A percentile compares a stretch with the other conserved stretches of the same genome.
phyloP scores from a whole-genome alignment of 108 stramenopile species.

The Nitzschia palea region DNA sequence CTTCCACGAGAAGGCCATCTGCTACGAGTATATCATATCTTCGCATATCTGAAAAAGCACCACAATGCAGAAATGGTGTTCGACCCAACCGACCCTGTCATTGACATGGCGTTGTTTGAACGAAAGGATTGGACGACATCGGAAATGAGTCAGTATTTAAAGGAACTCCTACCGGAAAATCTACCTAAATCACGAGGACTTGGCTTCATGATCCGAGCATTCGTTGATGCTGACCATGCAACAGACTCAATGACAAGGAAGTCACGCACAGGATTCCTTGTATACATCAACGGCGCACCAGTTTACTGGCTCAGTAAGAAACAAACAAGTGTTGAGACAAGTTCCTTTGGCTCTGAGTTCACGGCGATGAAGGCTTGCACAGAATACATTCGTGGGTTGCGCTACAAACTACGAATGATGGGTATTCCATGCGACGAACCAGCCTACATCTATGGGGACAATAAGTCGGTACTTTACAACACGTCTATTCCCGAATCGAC shows the following conservation, averaged over 20 bases:
- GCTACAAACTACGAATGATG: constrained; percentile 64
- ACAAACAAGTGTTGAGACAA: constrained; percentile 51
- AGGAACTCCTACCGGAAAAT: constrained; percentile 32
- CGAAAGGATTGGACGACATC: constrained; percentile 30
- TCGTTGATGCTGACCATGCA: constrained; percentile 64
- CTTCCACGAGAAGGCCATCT: constrained; percentile 63
- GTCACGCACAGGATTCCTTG: constrained; percentile 51
- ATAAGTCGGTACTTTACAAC: constrained; percentile 38
- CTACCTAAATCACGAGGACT: constrained; percentile 31
- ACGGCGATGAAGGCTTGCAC: constrained; percentile 46
- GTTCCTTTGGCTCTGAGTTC: constrained; percentile 47
- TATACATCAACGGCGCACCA: constrained; percentile 54
- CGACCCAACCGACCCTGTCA: constrained; percentile 38
- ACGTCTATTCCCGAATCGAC: constrained; percentile 42
- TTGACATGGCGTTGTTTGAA: constrained; percentile 23
- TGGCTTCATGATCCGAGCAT: constrained; percentile 28
- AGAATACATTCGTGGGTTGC: constrained; percentile 43
- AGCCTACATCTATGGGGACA: constrained; percentile 38
- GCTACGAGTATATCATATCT: constrained; percentile 43
- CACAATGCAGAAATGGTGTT: constrained; percentile 44
- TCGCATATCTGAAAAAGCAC: constrained; percentile 41
- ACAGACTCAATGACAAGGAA: constrained; percentile 42
- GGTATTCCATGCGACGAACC: constrained; percentile 42
- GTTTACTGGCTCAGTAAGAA: constrained; percentile 45
- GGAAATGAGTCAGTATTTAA: constrained; percentile 25